Evolutionary conservation across 495 filamentous ascomycete genomes (phyloP).

Genomic region (Stereocaulon alpinum): DNA sequence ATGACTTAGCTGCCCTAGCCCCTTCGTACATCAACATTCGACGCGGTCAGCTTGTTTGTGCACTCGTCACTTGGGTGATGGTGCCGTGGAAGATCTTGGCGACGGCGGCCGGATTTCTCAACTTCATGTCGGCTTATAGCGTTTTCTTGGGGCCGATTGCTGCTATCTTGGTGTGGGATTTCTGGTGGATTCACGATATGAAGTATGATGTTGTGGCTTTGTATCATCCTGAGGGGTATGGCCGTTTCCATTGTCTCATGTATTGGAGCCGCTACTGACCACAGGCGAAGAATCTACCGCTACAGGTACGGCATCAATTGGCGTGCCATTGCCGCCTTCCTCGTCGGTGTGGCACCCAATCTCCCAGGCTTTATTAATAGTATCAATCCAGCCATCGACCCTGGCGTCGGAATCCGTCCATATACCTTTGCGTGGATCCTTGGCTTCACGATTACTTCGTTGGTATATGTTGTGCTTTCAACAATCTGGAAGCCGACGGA

Average conservation of each 20-base stretch:
- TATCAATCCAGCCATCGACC: constrained; percentile 35
- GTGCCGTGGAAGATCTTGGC: constrained; percentile 56
- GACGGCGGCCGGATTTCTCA: constrained; percentile 46
- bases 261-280: background rate
- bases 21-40: constrained; percentile 52
- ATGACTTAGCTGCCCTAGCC: constrained; percentile 51
- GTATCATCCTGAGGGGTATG: constrained; percentile 30
- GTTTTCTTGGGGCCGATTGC: constrained; percentile 63
- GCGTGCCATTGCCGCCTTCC: constrained; percentile 52
- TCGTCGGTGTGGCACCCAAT: constrained; percentile 51
- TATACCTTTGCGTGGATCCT: constrained; percentile 49
- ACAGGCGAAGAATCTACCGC: constrained; percentile 31
- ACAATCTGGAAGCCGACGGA: constrained; percentile 30
- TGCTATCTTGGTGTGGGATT: constrained; percentile 57
- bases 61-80: constrained; percentile 49
- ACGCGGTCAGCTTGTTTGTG: constrained; percentile 51
- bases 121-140: constrained; percentile 53
- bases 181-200: constrained; percentile 53
- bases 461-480: constrained; percentile 37
- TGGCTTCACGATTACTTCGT: constrained; percentile 39
- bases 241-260: background rate
- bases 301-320: constrained; percentile 57
- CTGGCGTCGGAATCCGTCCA: constrained; percentile 39
- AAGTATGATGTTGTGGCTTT: constrained; percentile 49
- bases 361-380: constrained; percentile 48